These are phyloP conservation scores for Lentinula guzmanii DNA, from an alignment of 768 basidiomycete species.

Conservation along the genomic window DNA sequence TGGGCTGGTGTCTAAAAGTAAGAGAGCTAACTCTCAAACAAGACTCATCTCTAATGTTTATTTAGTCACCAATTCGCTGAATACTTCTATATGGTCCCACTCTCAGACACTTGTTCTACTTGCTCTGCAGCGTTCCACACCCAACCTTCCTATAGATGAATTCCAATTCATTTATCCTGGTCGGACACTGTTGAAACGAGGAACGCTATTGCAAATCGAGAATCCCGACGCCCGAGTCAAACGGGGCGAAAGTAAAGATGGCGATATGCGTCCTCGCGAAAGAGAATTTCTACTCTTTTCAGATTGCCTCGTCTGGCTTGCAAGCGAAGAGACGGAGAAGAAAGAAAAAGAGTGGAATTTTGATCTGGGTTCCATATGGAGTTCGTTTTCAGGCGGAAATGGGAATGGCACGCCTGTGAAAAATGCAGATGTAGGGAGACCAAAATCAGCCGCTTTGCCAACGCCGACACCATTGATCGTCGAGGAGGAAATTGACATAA, in stretches of 20 bases:
- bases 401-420: slow-evolving; percentile 12
- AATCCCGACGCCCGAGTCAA: neutral
- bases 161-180: slow-evolving; percentile 78
- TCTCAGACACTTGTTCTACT: slow-evolving; percentile 71
- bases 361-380: slow-evolving; percentile 3
- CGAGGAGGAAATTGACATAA: slow-evolving; percentile 14
- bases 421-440: slow-evolving; percentile 6
- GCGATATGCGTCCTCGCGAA: slow-evolving; percentile 31
- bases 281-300: slow-evolving; percentile 79
- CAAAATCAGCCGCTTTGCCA: neutral
- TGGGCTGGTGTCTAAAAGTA: slow-evolving; percentile 71
- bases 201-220: slow-evolving; percentile 15
- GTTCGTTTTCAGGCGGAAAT: slow-evolving; percentile 8
- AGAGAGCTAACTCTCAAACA: slow-evolving; percentile 14
- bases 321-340: slow-evolving; percentile 36
- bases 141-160: slow-evolving; percentile 46
- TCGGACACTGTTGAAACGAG: slow-evolving; percentile 69
- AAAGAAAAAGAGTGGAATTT: slow-evolving; percentile 12
- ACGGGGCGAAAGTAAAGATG: neutral
- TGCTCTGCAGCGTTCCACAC: slow-evolving; percentile 72
- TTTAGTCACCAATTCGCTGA: slow-evolving; percentile 70
- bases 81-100: slow-evolving; percentile 75
- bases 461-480: neutral
- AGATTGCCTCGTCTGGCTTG: slow-evolving; percentile 77
- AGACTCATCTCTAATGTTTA: slow-evolving; percentile 1